Base-by-base conservation (phyloP, 352 stramenopile species). In the Pythium phragmitis region DNA sequence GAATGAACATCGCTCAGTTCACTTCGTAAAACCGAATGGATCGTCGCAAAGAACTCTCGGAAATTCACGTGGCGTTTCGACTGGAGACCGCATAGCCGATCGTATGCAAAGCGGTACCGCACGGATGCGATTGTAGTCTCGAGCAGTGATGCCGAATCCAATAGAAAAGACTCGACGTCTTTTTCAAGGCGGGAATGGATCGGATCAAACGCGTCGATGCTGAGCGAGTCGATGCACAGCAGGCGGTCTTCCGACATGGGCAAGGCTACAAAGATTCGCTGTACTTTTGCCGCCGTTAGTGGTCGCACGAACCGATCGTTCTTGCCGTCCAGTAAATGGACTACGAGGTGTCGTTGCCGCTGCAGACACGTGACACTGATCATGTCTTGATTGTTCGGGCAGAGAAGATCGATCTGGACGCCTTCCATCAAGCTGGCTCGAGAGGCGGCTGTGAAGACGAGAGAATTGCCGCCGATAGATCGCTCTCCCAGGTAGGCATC, bases 151-250 rank as follows among this genome's bases (percentile, higher is more conserved):
- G 79, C 76, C 11, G 51, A 68, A 1, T 62, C 39, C 12, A 67
- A 47, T 13, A 94, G 65, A 65, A 92, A 92, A 2, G 46, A 28
- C 23, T 88, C 14, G 5, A 89, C 57, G 54, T 88, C 85, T 7
- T 21, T n/a, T 39, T 94, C 85, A 1, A 93, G 57, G n/a, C 49
- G 54, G 13, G 57, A 37, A 8, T 73, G 57, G 13, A 76, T 61
- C 3, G 50, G 48, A 16, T 85, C 63, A 63, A 92, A 78, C 1
- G 78, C 69, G n/a, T 87, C 72, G 6, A 49, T 3, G 0, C 75
- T 75, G 30, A 91, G 69, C 51, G 79, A 92, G 48, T 92, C 81
- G 8, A 70, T 70, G 59, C 79, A 87, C 11, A 92, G 30, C 2
- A 94, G 52, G 13, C 73, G 74, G 19, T 85, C 68, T 36, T 88